These are phyloP conservation scores for Candida tallmaniae DNA, from an alignment of 805 yeast genomes.

Conservation along the genomic window DNA sequence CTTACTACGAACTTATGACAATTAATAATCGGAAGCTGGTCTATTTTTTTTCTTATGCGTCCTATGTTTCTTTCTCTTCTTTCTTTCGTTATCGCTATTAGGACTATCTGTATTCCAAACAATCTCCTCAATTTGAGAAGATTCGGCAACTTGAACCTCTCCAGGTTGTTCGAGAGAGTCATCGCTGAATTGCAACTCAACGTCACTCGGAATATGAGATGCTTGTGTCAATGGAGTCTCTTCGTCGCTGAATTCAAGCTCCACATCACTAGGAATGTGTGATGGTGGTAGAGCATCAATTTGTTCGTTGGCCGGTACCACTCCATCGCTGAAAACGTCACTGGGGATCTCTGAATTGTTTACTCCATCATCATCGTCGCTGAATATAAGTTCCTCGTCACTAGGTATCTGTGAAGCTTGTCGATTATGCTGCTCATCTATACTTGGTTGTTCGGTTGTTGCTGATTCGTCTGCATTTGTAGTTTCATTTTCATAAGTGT, in stretches of 20 bases:
- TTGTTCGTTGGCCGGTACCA: not conserved
- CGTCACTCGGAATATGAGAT: slow-evolving; percentile 4
- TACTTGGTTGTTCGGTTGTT: not conserved
- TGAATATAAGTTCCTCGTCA: slow-evolving; percentile 2
- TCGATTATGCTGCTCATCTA: slow-evolving; percentile 1
- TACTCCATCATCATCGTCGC: slow-evolving; percentile 2
- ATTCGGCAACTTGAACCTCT: not conserved
- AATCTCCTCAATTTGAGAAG: slow-evolving; percentile 1
- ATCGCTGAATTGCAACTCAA: slow-evolving; percentile 4
- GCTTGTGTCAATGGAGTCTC: not conserved
- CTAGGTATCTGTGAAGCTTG: not conserved
- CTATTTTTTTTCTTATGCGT: not conserved
- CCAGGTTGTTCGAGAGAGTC: not conserved
- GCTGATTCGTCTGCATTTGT: not conserved
- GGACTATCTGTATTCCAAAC: not conserved
- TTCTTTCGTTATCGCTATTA: not conserved
- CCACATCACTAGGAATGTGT: slow-evolving; percentile 9
- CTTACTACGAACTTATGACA: not conserved
- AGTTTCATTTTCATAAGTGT: not conserved
- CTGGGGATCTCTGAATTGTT: slow-evolving; percentile 3
- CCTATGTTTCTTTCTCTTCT: not conserved
- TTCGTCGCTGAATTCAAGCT: slow-evolving; percentile 4
- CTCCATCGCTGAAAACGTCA: slow-evolving; percentile 3
- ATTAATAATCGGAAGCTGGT: not conserved
- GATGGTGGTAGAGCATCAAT: not conserved